Evolutionary conservation across 179 eudicot species (phyloP), one percentile per base, ranked within the genome.

Genomic region (Corrigiola litoralis): DNA sequence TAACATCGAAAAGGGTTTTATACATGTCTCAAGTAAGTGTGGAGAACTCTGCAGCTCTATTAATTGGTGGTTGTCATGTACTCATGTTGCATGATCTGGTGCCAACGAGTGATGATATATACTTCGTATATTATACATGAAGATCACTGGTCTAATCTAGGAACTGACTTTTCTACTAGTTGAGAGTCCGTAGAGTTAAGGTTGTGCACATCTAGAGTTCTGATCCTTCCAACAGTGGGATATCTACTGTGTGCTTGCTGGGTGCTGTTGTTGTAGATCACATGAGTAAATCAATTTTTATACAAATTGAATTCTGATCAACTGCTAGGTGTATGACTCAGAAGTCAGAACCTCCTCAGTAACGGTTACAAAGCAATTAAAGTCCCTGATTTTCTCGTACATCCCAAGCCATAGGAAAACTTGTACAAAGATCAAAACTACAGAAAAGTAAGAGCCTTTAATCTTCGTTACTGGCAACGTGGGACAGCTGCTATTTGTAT

Each of bases 401-500:
- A 13, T 54, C 53, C 53, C 53, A 21, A 24, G 28, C 17, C n/a
- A 24, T 54, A 12, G 52, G 52, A 46, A 20, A 27, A n/a, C 28
- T 31, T 40, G 31, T 29, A 27, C 11, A 9, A 31, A 5, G 33
- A 33, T 37, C 16, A 3, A 1, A 25, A 61, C n/a, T 3, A 3
- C 18, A 37, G 29, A 40, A 48, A 29, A 33, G 45, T 3, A 44
- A 29, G 24, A 66, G 61, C 11, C 53, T 32, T 54, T 16, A 20
- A 65, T 53, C 25, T 37, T 44, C 44, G 36, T 31, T 10, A 40
- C 28, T 46, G 14, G 1, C 29, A 67, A 67, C 71, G 51, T 67
- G 71, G 4, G 53, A 46, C 72, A 58, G 71, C 71, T 47, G 27
- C 56, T 23, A 27, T 24, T 57, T 45, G 57, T 58, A 25, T 48